These are phyloP conservation scores for Leccinum angustisporum DNA, from an alignment of 1,284 basidiomycete species.

Conservation along the genomic window DNA sequence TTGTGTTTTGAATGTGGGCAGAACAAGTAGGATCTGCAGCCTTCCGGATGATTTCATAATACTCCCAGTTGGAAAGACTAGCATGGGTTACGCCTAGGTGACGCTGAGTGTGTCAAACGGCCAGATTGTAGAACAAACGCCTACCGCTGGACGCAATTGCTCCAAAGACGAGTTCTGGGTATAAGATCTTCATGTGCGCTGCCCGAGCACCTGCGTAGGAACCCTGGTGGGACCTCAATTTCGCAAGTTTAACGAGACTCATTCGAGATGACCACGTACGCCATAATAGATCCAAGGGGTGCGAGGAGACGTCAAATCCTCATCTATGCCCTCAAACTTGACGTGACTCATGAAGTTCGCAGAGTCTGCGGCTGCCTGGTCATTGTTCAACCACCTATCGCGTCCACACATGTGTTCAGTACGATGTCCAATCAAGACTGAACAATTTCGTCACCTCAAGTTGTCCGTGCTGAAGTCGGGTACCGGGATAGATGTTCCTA, in stretches of 20 bases:
- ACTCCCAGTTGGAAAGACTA: slow-evolving; percentile 74
- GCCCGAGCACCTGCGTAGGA: slow-evolving; percentile 93
- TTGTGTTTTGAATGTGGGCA: slow-evolving; percentile 61
- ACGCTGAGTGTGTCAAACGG: not conserved
- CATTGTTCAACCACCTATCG: slow-evolving; percentile 81
- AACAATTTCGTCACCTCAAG: slow-evolving; percentile 47
- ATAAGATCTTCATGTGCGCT: slow-evolving; percentile 88
- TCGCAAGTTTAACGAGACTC: not conserved
- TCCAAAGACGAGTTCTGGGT: slow-evolving; percentile 87
- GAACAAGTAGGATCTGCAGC: slow-evolving; percentile 77
- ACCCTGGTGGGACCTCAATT: slow-evolving; percentile 45
- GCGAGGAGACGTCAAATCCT: slow-evolving; percentile 64
- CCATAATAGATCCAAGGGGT: slow-evolving; percentile 97
- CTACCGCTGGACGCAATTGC: slow-evolving; percentile 87
- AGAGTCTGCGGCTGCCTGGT: slow-evolving; percentile 88
- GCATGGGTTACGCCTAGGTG: slow-evolving; percentile 71
- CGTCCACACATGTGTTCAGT: slow-evolving; percentile 14
- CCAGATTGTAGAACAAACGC: slow-evolving; percentile 23
- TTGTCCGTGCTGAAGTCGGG: slow-evolving; percentile 78
- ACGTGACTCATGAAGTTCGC: slow-evolving; percentile 88
- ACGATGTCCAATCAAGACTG: not conserved
- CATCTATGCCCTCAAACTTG: slow-evolving; percentile 69
- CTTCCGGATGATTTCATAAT: slow-evolving; percentile 82
- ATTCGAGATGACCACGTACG: slow-evolving; percentile 43
- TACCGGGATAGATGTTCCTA: slow-evolving; percentile 82